A percentile compares a stretch with the other conserved stretches of the same genome.
phyloP scores from a whole-genome alignment of 1,139 yeast species.

The Blastobotrys indianensis region DNA sequence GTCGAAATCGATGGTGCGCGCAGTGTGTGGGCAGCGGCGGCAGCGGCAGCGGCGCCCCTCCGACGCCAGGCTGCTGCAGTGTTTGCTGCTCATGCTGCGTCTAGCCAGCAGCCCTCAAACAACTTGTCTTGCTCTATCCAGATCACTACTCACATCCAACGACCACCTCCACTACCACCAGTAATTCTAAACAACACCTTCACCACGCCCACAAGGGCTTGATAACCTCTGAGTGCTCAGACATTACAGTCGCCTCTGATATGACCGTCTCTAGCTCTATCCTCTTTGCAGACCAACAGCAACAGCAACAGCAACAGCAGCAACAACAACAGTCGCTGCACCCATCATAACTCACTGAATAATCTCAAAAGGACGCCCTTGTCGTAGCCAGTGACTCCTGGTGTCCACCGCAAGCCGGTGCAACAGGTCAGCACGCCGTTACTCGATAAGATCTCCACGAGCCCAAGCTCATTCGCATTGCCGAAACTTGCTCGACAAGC shows the following conservation, averaged over 20 bases:
- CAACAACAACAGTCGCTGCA: neutral
- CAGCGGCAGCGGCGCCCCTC: no score
- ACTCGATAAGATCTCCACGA: conserved; percentile 1
- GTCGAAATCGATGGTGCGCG: no score
- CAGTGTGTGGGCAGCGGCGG: no score
- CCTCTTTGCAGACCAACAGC: conserved; percentile 1
- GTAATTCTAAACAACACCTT: no score
- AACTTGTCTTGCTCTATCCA: no score
- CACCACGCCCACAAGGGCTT: no score
- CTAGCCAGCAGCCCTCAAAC: no score
- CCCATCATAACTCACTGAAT: neutral
- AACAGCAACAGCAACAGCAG: neutral
- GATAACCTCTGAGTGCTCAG: no score
- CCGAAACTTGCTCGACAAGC: conserved; percentile 16
- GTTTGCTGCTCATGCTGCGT: no score
- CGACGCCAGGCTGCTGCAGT: no score
- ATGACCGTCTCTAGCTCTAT: conserved; percentile 8
- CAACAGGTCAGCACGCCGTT: neutral
- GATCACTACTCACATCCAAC: no score
- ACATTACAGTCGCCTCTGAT: neutral
- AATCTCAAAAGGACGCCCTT: neutral
- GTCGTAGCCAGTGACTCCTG: neutral
- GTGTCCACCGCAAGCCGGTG: neutral
- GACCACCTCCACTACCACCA: no score
- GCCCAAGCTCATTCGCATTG: neutral